phyloP scores from a whole-genome alignment of 2,329 filamentous ascomycete species.

The Fusarium sp. region DNA sequence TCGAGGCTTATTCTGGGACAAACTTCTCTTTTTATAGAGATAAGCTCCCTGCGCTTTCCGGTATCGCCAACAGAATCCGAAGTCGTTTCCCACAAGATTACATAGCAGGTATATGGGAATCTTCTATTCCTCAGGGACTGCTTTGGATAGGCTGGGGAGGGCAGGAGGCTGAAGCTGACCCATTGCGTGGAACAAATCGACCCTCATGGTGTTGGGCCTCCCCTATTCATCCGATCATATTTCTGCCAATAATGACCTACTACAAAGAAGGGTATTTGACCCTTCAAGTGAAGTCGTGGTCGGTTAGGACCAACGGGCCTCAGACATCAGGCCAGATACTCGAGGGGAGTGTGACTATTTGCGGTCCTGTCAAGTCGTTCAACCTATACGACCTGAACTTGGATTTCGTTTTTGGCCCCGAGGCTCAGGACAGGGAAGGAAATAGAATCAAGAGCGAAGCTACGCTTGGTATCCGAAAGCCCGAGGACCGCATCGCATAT shows the following conservation, averaged over 20 bases:
- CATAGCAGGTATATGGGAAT: not conserved
- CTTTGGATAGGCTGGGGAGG: not conserved
- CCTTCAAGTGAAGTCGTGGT: not conserved
- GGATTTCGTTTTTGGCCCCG: not conserved
- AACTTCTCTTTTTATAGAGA: not conserved
- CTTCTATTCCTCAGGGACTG: not conserved
- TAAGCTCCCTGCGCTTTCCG: not conserved
- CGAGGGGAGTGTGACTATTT: not conserved
- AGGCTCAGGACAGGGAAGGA: not conserved
- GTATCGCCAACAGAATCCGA: not conserved
- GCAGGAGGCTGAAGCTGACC: not conserved
- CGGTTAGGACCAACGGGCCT: not conserved
- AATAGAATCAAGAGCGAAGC: not conserved
- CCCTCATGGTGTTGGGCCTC: conserved; percentile 8
- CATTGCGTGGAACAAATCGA: not conserved
- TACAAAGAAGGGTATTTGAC: not conserved
- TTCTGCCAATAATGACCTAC: not conserved
- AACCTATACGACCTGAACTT: not conserved
- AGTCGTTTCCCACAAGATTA: not conserved
- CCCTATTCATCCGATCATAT: not conserved
- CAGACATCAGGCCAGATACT: not conserved
- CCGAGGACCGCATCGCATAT: not conserved
- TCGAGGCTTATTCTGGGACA: not conserved
- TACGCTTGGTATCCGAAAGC: not conserved
- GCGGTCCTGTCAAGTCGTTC: not conserved